Percentiles rank a stretch among this genome's conserved stretches.
Conservation (phyloP, 345 rosid genomes). For the Ricinus communis region DNA sequence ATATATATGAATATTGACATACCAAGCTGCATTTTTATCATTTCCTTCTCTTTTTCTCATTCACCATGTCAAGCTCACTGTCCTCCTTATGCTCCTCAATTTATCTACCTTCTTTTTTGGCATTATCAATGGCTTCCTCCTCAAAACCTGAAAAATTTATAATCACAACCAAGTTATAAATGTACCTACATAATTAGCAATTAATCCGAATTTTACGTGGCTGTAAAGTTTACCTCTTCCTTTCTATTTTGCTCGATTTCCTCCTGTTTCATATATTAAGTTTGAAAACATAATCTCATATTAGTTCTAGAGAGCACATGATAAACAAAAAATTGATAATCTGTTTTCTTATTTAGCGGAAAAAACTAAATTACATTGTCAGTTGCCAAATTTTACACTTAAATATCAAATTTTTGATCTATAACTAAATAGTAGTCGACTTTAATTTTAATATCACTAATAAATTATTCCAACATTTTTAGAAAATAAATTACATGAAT, state of each 20-base stretch:
- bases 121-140: slow-evolving; percentile 32
- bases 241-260: slow-evolving; percentile 50
- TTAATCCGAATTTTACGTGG: background rate
- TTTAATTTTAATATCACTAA: too few relatives aligned
- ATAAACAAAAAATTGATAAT: background rate
- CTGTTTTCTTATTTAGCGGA: too few relatives aligned
- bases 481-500: too few relatives aligned
- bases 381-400: too few relatives aligned
- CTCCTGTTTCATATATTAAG: slow-evolving; percentile 34
- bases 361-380: too few relatives aligned
- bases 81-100: slow-evolving; percentile 52
- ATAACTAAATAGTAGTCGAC: too few relatives aligned
- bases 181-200: background rate
- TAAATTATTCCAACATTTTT: too few relatives aligned
- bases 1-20: slow-evolving; percentile 3
- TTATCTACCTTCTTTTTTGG: slow-evolving; percentile 45
- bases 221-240: slow-evolving; percentile 46
- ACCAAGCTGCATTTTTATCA: background rate
- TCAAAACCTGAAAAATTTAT: slow-evolving; percentile 43
- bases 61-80: slow-evolving; percentile 60
- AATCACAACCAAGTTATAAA: background rate
- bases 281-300: background rate
- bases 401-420: too few relatives aligned
- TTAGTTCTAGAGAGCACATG: background rate
- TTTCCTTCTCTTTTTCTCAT: background rate